Evolutionary conservation across 164 flowering plant genomes (phyloP).

Genomic region (Paratinospora sagittata): DNA sequence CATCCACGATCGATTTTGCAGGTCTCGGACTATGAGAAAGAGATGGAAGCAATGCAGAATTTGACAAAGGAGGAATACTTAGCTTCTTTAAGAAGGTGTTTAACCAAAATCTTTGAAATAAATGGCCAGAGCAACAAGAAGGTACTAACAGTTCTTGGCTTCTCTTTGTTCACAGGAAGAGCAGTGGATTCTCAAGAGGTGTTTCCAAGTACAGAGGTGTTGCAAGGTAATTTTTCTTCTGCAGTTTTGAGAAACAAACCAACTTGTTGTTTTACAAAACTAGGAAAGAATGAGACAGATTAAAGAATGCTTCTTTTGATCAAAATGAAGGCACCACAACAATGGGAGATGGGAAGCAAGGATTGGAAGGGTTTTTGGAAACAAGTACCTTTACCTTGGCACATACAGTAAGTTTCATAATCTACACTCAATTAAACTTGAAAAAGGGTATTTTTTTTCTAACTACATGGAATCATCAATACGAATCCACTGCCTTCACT

Average conservation of each 20-base stretch:
- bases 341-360: conserved; percentile 84
- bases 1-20: conserved; percentile 8
- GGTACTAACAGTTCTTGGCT: background rate
- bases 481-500: too few species aligned
- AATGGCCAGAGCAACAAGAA: background rate
- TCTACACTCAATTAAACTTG: too few species aligned
- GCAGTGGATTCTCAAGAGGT: conserved; percentile 71
- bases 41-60: conserved; percentile 42
- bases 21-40: conserved; percentile 47
- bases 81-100: conserved; percentile 52
- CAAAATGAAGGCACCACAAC: conserved; percentile 49
- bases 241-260: background rate
- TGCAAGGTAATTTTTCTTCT: conserved; percentile 30
- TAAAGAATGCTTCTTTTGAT: background rate
- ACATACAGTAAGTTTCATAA: conserved; percentile 39
- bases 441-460: too few species aligned
- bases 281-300: too few species aligned
- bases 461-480: too few species aligned
- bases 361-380: conserved; percentile 67
- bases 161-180: conserved; percentile 31
- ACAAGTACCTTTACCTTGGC: conserved; percentile 70
- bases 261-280: background rate
- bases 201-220: conserved; percentile 62
- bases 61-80: conserved; percentile 50
- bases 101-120: background rate